A percentile compares a stretch with the other conserved stretches of the same genome.
phyloP scores from a whole-genome alignment of 148 eudicot genomes.

The Nepenthes gracilis region DNA sequence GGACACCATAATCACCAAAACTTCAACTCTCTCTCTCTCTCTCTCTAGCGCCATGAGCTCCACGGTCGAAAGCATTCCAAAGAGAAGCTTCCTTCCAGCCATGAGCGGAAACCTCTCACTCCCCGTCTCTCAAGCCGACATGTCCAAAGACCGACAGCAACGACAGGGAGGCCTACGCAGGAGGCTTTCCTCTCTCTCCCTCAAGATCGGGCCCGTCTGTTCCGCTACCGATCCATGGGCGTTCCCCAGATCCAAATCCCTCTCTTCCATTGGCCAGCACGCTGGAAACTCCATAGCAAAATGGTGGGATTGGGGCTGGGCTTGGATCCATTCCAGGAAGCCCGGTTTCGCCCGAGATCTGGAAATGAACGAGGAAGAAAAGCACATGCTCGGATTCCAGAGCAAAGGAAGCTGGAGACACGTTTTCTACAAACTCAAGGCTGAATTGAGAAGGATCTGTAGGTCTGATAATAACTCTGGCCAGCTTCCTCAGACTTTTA shows the following conservation, averaged over 20 bases:
- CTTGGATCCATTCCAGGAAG: constrained; percentile 61
- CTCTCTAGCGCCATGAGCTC: constrained; percentile 22
- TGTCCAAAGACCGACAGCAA: neutral
- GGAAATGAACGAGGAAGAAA: constrained; percentile 83
- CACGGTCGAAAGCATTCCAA: constrained; percentile 26
- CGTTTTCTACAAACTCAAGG: constrained; percentile 45
- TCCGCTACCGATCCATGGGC: constrained; percentile 11
- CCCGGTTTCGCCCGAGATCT: constrained; percentile 61
- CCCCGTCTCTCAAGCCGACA: constrained; percentile 27
- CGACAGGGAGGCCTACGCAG: constrained; percentile 22
- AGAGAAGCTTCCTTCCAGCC: constrained; percentile 1
- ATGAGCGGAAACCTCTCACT: constrained; percentile 12
- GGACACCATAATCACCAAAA: too few relatives aligned
- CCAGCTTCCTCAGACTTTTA: constrained; percentile 59
- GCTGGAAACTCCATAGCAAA: constrained; percentile 38
- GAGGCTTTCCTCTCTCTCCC: constrained; percentile 47
- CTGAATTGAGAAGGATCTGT: constrained; percentile 32
- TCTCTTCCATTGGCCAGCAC: constrained; percentile 36
- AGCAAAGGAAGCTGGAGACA: constrained; percentile 56
- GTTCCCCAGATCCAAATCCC: constrained; percentile 41
- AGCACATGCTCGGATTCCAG: constrained; percentile 34
- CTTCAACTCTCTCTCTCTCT: too few relatives aligned
- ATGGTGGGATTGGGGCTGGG: constrained; percentile 76
- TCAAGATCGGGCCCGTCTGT: constrained; percentile 29
- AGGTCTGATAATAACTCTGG: constrained; percentile 24